These are phyloP conservation scores for Claviceps humidiphila DNA, from an alignment of 2,329 filamentous ascomycete species.

Conservation along the genomic window DNA sequence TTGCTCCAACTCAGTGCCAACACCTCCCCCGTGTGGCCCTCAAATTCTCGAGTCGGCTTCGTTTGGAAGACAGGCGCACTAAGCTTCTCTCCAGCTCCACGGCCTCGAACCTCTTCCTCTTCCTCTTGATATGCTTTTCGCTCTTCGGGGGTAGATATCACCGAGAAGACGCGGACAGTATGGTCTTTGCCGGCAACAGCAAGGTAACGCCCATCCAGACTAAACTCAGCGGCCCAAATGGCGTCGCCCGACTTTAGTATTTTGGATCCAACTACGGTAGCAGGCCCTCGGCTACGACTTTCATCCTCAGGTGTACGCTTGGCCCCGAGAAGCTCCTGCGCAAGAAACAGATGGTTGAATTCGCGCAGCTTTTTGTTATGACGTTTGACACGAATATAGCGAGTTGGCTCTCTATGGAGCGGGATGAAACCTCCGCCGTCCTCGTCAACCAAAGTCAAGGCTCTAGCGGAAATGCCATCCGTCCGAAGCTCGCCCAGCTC, in stretches of 20 bases:
- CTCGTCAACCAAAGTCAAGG: slow-evolving; percentile 65
- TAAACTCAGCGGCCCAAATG: slow-evolving; percentile 88
- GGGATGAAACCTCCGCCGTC: slow-evolving; percentile 63
- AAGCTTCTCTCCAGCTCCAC: slow-evolving; percentile 42
- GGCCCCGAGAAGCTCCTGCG: slow-evolving; percentile 70
- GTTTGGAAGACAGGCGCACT: slow-evolving; percentile 83
- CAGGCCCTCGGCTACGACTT: slow-evolving; percentile 16
- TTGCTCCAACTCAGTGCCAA: slow-evolving; percentile 96
- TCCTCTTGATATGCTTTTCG: slow-evolving; percentile 60
- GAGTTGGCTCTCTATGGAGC: slow-evolving; percentile 73
- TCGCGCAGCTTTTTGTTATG: slow-evolving; percentile 70
- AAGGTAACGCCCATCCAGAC: slow-evolving; percentile 77
- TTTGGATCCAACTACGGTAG: slow-evolving; percentile 27
- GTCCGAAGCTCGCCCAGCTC: slow-evolving; percentile 55
- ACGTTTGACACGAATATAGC: slow-evolving; percentile 75
- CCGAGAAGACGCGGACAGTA: slow-evolving; percentile 76
- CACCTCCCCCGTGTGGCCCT: slow-evolving; percentile 73
- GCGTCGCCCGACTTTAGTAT: slow-evolving; percentile 44
- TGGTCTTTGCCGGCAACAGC: slow-evolving; percentile 87
- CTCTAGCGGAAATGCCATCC: slow-evolving; percentile 70
- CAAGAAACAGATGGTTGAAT: slow-evolving; percentile 80
- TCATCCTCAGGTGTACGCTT: slow-evolving; percentile 22
- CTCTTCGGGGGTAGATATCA: slow-evolving; percentile 72
- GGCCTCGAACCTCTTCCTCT: slow-evolving; percentile 16
- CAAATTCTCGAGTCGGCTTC: slow-evolving; percentile 66